Conservation (phyloP, 306 rosid species). For the Lupinus albus region DNA sequence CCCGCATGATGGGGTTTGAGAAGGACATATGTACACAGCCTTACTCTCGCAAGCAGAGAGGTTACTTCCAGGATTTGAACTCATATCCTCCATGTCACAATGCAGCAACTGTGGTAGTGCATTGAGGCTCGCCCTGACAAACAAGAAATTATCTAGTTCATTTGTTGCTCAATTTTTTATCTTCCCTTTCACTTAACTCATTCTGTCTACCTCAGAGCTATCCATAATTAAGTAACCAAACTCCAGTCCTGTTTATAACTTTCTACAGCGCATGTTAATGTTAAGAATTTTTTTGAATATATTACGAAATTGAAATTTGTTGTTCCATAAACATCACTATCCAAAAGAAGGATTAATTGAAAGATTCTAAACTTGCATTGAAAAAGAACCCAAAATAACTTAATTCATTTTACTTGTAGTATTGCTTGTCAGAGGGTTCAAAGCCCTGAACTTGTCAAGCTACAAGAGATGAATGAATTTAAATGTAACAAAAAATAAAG, state of each 20-base stretch:
- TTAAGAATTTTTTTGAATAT: not conserved
- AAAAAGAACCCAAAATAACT: slow-evolving; percentile 4
- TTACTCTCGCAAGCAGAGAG: too few relatives aligned
- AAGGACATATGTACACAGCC: too few relatives aligned
- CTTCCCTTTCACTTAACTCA: too few relatives aligned
- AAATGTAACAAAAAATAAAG: slow-evolving; percentile 21
- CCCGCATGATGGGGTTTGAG: too few relatives aligned
- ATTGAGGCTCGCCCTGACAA: too few relatives aligned
- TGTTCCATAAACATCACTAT: slow-evolving; percentile 14
- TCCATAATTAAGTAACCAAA: too few relatives aligned
- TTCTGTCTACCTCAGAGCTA: too few relatives aligned
- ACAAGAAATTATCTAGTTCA: too few relatives aligned
- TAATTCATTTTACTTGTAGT: slow-evolving; percentile 17
- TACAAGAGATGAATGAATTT: slow-evolving; percentile 15
- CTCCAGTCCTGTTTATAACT: not conserved
- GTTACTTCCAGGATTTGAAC: too few relatives aligned
- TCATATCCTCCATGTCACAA: too few relatives aligned
- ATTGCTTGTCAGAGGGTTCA: slow-evolving; percentile 14
- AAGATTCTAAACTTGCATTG: slow-evolving; percentile 19
- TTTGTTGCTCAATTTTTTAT: too few relatives aligned
- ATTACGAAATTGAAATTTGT: not conserved
- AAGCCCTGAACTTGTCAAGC: slow-evolving; percentile 17
- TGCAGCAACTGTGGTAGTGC: too few relatives aligned
- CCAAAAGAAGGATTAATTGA: not conserved
- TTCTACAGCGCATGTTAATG: not conserved